Base-by-base conservation (phyloP, 805 yeast species). In the Candida peoriensis region DNA sequence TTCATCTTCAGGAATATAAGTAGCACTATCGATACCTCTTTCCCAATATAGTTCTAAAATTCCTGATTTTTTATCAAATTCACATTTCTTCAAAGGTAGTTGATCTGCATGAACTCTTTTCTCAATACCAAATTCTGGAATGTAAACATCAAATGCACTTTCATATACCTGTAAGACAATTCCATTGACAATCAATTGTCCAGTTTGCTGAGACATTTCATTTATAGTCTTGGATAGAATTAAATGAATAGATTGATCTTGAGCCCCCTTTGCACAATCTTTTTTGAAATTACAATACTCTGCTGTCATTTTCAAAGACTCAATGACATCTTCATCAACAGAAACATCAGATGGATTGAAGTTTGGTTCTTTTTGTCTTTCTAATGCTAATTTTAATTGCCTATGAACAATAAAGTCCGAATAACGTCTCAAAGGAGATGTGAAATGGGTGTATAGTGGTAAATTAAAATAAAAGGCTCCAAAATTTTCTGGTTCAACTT, bases 91-190 rank as follows among this genome's bases (percentile, higher is more conserved):
- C 43, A 90, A 67, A 9, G 97, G 97, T 37, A 93, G 67, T 61
- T 93, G 97, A 61, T 93, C 98, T 19, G 97, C 97, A 54, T 93
- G 98, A 16, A 89, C 96, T 52, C 97, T 72, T 60, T 89, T 89
- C 56, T 89, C 97, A 48, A 89, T 83, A 28, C 97, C 97, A 63
- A 88, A 82, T 46, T 87, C 96, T 2, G 96, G 96, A 42, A 89
- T 68, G 46, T 83, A 76, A 4, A 89, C 90, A 58, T 93, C 98
- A 63, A 93, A 93, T 2, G 97, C 86, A 1, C 96, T 85, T 60
- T 93, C 97, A 57, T 90, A 89, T 8, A 90, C 97, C 58, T 88
- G 96, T 18, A 87, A 62, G 13, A 90, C 93, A 12, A 87, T 76
- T 12, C 95, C 97, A 74, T 80, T 78, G 25, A 88, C 78, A 43